phyloP scores from a whole-genome alignment of 1,284 basidiomycete genomes.

The Singerocomus inundabilis region DNA sequence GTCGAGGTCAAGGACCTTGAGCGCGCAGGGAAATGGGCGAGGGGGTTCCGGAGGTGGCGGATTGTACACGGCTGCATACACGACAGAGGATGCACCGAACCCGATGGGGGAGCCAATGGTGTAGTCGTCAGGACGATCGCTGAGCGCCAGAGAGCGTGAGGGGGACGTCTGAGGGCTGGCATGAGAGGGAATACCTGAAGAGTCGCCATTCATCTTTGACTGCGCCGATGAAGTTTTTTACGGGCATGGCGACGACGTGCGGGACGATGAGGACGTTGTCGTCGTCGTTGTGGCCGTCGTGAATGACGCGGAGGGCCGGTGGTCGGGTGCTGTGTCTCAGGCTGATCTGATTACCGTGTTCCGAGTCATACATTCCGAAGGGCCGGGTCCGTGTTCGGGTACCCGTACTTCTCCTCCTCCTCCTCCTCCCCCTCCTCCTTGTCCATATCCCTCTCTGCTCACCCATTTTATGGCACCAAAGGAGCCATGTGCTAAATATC shows the following conservation, averaged over 20 bases:
- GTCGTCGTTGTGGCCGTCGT: slow-evolving; percentile 7
- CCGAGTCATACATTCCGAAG: slow-evolving; percentile 5
- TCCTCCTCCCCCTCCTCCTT: neutral
- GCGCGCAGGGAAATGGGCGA: slow-evolving; percentile 62
- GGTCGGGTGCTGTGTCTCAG: neutral
- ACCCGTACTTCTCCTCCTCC: neutral
- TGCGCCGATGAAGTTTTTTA: slow-evolving; percentile 58
- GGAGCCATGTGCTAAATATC: slow-evolving; percentile 64
- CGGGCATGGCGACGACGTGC: slow-evolving; percentile 5
- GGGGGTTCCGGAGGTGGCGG: slow-evolving; percentile 36
- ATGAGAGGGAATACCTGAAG: slow-evolving; percentile 55
- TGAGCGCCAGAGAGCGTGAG: slow-evolving; percentile 30
- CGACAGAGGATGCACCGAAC: slow-evolving; percentile 85
- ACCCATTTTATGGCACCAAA: slow-evolving; percentile 57
- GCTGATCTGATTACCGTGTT: slow-evolving; percentile 4
- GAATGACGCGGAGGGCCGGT: neutral
- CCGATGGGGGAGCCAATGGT: slow-evolving; percentile 72
- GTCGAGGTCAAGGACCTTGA: slow-evolving; percentile 89
- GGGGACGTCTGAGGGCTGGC: neutral
- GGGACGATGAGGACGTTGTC: neutral
- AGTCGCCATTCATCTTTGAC: slow-evolving; percentile 85
- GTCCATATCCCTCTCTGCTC: slow-evolving; percentile 16
- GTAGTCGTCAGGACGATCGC: slow-evolving; percentile 71
- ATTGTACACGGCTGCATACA: slow-evolving; percentile 73
- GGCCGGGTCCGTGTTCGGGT: slow-evolving; percentile 22